Evolutionary conservation across 768 basidiomycete genomes (phyloP).

Genomic region (Suillus subluteus): DNA sequence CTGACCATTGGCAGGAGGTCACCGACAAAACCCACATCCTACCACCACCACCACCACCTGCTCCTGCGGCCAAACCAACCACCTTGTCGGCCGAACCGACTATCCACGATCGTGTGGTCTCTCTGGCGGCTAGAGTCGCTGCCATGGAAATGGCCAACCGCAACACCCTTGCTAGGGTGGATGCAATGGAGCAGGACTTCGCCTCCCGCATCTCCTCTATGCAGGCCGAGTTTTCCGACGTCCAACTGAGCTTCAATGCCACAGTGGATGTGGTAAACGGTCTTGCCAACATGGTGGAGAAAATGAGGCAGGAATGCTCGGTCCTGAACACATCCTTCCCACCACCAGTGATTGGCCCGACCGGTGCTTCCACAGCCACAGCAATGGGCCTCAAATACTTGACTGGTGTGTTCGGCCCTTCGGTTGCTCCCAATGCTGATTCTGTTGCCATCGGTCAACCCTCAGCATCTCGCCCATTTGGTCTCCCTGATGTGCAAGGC

Average conservation of each 20-base stretch:
- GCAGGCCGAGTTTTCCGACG: not conserved
- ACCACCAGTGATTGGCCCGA: not conserved
- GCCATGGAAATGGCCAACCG: not conserved
- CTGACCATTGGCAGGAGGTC: no score
- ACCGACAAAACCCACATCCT: no score
- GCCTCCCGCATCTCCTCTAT: not conserved
- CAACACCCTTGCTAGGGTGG: not conserved
- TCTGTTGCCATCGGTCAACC: no score
- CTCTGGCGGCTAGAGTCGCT: no score
- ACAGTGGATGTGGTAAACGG: no score
- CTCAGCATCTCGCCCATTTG: no score
- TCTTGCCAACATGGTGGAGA: not conserved
- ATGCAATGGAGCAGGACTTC: not conserved
- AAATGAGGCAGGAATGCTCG: not conserved
- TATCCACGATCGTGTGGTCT: no score
- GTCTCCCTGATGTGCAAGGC: no score
- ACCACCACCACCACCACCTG: no score
- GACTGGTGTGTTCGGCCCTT: not conserved
- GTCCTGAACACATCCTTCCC: not conserved
- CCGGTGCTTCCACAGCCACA: not conserved
- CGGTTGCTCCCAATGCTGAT: no score
- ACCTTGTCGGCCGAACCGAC: no score
- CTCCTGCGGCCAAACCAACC: no score
- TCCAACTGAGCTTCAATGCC: not conserved
- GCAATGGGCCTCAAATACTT: not conserved